phyloP scores from a whole-genome alignment of 1,284 basidiomycete species.

The Cutaneotrichosporon cutaneum region DNA sequence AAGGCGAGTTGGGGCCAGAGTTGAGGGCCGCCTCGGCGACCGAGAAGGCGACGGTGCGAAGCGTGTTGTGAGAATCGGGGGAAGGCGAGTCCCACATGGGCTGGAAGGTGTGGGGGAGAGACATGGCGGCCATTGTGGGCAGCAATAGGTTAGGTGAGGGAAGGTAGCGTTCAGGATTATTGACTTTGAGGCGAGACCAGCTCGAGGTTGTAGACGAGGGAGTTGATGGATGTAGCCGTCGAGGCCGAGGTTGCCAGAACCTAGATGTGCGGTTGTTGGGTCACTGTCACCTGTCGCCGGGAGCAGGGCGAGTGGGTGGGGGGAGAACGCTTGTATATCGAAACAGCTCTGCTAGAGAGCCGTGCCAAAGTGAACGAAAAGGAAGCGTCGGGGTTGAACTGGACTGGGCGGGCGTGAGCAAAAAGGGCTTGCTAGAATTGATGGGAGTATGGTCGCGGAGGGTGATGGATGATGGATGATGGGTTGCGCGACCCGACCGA shows the following conservation, averaged over 20 bases:
- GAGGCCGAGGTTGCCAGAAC: slow-evolving; percentile 26
- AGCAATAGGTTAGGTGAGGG: background rate
- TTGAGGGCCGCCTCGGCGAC: slow-evolving; percentile 49
- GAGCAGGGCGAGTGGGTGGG: slow-evolving; percentile 9
- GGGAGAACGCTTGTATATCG: slow-evolving; percentile 3
- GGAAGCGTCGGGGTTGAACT: slow-evolving; percentile 5
- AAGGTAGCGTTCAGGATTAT: slow-evolving; percentile 5
- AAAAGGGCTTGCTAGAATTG: background rate
- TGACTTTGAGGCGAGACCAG: slow-evolving; percentile 15
- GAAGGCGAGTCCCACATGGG: slow-evolving; percentile 5
- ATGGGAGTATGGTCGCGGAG: background rate
- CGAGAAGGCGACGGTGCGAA: slow-evolving; percentile 36
- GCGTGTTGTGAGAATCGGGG: slow-evolving; percentile 4
- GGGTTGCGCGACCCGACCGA: background rate
- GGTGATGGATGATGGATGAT: background rate
- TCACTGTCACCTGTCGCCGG: slow-evolving; percentile 13
- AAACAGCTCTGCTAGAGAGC: slow-evolving; percentile 5
- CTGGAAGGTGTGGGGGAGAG: background rate
- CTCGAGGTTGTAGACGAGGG: slow-evolving; percentile 11
- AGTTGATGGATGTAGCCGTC: slow-evolving; percentile 13
- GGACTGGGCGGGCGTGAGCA: background rate
- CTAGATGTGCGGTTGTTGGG: slow-evolving; percentile 10
- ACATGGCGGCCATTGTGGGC: slow-evolving; percentile 10
- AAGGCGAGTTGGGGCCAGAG: slow-evolving; percentile 45
- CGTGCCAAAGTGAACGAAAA: slow-evolving; percentile 2